phyloP scores from a whole-genome alignment of 805 yeast species.

The Saccharomycopsis synnaedendra region DNA sequence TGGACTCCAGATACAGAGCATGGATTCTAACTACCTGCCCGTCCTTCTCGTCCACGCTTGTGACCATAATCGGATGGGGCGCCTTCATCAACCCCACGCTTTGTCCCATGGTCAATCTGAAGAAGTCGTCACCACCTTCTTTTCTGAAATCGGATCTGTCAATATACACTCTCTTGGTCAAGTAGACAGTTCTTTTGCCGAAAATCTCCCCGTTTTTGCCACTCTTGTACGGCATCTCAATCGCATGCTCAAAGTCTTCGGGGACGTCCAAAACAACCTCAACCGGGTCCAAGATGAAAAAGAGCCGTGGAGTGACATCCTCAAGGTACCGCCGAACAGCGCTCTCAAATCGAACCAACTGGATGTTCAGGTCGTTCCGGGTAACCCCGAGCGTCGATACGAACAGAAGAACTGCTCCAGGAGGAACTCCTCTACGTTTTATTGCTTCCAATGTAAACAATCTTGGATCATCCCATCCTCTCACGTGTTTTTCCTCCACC shows the following conservation, averaged over 20 bases:
- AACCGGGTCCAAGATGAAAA: conserved; percentile 85
- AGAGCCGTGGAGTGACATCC: conserved; percentile 84
- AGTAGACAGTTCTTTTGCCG: conserved; percentile 66
- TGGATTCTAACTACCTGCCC: conserved; percentile 64
- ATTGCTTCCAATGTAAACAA: conserved; percentile 89
- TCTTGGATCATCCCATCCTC: conserved; percentile 99
- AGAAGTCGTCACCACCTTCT: conserved; percentile 53
- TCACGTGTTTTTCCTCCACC: conserved; percentile 68
- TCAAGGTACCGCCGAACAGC: conserved; percentile 83
- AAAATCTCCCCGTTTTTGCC: conserved; percentile 52
- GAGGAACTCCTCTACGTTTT: conserved; percentile 96
- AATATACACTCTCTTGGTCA: conserved; percentile 69
- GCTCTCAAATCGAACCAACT: conserved; percentile 78
- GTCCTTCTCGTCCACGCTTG: conserved; percentile 41
- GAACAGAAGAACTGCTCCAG: conserved; percentile 90
- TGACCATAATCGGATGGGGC: conserved; percentile 70
- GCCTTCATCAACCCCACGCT: conserved; percentile 91
- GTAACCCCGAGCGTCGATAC: conserved; percentile 96
- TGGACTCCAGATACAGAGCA: conserved; percentile 51
- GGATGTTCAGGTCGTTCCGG: conserved; percentile 85
- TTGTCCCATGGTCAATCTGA: conserved; percentile 88
- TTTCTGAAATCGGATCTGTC: conserved; percentile 84
- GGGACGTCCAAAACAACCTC: conserved; percentile 76
- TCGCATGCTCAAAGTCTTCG: conserved; percentile 52
- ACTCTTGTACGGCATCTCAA: conserved; percentile 83